These are phyloP conservation scores for Trematosphaeria pertusa DNA, from an alignment of 2,329 filamentous ascomycete genomes.

Conservation along the genomic window DNA sequence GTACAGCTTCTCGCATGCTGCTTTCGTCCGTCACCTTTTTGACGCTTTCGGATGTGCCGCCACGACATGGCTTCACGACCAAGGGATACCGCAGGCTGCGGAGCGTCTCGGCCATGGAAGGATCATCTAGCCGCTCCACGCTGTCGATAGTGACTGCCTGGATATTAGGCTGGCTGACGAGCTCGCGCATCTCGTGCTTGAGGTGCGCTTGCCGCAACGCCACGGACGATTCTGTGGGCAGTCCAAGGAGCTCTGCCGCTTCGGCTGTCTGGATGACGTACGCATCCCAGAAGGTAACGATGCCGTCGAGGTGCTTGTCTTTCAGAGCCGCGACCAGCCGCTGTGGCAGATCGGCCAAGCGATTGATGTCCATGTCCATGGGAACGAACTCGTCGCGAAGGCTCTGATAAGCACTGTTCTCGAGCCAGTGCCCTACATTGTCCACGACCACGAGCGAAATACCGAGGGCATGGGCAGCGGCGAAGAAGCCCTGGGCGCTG, in stretches of 20 bases:
- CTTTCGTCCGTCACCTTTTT: constrained; percentile 23
- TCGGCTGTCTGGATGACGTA: constrained; percentile 35
- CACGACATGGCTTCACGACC: constrained; percentile 48
- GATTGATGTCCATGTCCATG: constrained; percentile 33
- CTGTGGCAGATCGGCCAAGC: constrained; percentile 16
- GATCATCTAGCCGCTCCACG: background rate
- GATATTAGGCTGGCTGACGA: background rate
- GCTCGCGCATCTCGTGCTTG: background rate
- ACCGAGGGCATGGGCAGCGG: constrained; percentile 43
- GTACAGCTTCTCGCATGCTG: background rate
- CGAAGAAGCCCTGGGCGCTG: background rate
- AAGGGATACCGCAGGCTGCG: constrained; percentile 11
- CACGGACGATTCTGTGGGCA: constrained; percentile 33
- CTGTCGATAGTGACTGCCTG: background rate
- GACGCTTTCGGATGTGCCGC: constrained; percentile 44
- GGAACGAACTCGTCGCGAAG: constrained; percentile 14
- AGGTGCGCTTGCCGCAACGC: constrained; percentile 13
- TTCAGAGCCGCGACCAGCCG: constrained; percentile 7
- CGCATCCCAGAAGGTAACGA: constrained; percentile 46
- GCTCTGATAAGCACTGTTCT: constrained; percentile 33
- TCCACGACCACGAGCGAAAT: constrained; percentile 49
- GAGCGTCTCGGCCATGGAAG: constrained; percentile 25
- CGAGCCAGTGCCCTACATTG: constrained; percentile 49
- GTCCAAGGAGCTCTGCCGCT: constrained; percentile 41
- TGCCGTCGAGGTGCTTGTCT: constrained; percentile 41